Conservation (phyloP, 2,329 filamentous ascomycete genomes). For the Daldinia eschscholtzii region DNA sequence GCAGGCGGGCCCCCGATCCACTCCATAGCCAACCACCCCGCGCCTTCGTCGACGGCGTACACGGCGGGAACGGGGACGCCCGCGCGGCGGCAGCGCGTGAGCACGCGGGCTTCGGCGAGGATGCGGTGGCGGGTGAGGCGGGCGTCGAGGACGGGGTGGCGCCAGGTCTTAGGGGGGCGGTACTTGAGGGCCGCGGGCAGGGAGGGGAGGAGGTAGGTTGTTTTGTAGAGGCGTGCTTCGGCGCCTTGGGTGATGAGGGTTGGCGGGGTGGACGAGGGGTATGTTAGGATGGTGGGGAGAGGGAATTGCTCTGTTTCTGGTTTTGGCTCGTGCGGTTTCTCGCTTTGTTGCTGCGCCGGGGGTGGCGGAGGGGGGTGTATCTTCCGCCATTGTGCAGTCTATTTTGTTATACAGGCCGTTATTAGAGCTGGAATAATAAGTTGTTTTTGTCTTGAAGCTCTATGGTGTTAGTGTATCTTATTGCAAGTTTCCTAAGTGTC, state of each 20-base stretch:
- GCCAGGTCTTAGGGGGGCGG: slow-evolving; percentile 90
- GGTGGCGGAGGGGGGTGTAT: slow-evolving; percentile 25
- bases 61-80: slow-evolving; percentile 87
- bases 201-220: slow-evolving; percentile 77
- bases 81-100: slow-evolving; percentile 82
- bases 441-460: background rate
- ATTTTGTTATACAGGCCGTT: background rate
- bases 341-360: slow-evolving; percentile 19
- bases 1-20: slow-evolving; percentile 84
- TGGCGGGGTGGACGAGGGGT: slow-evolving; percentile 71
- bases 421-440: background rate
- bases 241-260: slow-evolving; percentile 90
- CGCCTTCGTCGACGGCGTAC: slow-evolving; percentile 73
- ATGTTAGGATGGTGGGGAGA: slow-evolving; percentile 74
- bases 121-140: slow-evolving; percentile 89
- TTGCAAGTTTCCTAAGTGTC: background rate
- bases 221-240: slow-evolving; percentile 93
- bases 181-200: slow-evolving; percentile 87
- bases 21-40: slow-evolving; percentile 84
- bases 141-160: slow-evolving; percentile 88
- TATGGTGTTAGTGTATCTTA: background rate
- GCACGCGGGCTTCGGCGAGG: slow-evolving; percentile 86
- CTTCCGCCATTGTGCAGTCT: slow-evolving; percentile 36
- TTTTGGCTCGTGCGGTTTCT: slow-evolving; percentile 46
- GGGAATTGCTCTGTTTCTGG: slow-evolving; percentile 51